Percentiles rank a stretch among this genome's conserved stretches.
Conservation (phyloP, 768 basidiomycete genomes). For the Hypholoma sublateritium region DNA sequence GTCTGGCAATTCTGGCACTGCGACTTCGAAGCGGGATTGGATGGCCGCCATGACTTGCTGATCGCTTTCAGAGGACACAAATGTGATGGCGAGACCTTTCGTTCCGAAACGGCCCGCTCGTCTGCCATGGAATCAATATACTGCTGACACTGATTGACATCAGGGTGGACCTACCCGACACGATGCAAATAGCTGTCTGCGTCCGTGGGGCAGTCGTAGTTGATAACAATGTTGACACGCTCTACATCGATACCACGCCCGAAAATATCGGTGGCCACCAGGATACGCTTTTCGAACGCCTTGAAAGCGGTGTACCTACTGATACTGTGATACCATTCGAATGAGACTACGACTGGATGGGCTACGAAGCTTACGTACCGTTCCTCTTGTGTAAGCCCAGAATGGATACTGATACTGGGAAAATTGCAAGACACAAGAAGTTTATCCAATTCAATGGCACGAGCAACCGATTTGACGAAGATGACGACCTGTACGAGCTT, state of each 20-base stretch:
- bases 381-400: conserved; percentile 92
- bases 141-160: not conserved
- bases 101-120: conserved; percentile 99
- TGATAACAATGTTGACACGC: conserved; percentile 98
- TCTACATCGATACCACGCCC: conserved; percentile 99
- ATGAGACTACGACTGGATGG: not conserved
- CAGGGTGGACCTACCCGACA: conserved; percentile 69
- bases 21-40: conserved; percentile 96
- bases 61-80: conserved; percentile 90
- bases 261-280: conserved; percentile 99
- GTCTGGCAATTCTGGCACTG: conserved; percentile 92
- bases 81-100: conserved; percentile 98
- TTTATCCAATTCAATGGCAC: conserved; percentile 96
- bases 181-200: conserved; percentile 99
- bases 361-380: conserved; percentile 50
- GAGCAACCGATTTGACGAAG: conserved; percentile 97
- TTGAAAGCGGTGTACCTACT: conserved; percentile 97
- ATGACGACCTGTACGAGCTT: conserved; percentile 82
- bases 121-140: conserved; percentile 33
- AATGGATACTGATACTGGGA: conserved; percentile 97
- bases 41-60: conserved; percentile 93
- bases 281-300: conserved; percentile 98
- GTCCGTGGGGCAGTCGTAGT: conserved; percentile 97
- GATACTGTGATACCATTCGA: conserved; percentile 55
- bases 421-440: conserved; percentile 96